Evolutionary conservation across 1,284 basidiomycete genomes (phyloP).

Genomic region (Volvariella volvacea): DNA sequence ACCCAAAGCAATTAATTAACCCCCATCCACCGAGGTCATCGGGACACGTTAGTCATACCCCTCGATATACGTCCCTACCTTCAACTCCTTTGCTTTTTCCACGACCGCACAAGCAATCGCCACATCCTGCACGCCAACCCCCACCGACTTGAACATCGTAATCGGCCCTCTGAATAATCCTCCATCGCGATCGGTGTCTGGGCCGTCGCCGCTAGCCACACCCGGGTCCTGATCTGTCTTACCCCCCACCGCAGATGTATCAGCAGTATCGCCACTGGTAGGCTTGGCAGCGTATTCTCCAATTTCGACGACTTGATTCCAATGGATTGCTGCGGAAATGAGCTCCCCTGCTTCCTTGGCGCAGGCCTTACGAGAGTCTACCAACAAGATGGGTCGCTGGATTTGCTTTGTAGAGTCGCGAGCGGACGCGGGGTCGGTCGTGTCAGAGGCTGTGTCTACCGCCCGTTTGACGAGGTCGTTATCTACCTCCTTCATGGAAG

Average conservation of each 20-base stretch:
- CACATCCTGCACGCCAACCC: slow-evolving; percentile 71
- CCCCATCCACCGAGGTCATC: neutral
- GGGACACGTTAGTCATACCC: slow-evolving; percentile 15
- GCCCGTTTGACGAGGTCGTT: slow-evolving; percentile 42
- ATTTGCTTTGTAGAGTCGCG: neutral
- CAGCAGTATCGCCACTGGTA: neutral
- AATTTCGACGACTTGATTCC: slow-evolving; percentile 45
- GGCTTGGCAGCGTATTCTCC: slow-evolving; percentile 43
- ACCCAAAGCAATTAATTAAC: too few species aligned
- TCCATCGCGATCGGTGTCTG: slow-evolving; percentile 19
- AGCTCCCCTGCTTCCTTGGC: slow-evolving; percentile 73
- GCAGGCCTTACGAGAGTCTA: slow-evolving; percentile 71
- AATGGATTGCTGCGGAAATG: slow-evolving; percentile 39
- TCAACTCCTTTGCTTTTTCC: slow-evolving; percentile 26
- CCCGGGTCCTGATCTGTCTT: too few species aligned
- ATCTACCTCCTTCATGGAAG: slow-evolving; percentile 74
- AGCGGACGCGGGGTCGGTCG: neutral
- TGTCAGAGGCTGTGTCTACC: too few species aligned
- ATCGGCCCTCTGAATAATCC: slow-evolving; percentile 33
- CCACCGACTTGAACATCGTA: slow-evolving; percentile 77
- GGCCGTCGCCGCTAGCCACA: neutral
- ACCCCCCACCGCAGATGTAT: neutral
- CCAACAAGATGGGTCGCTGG: slow-evolving; percentile 38
- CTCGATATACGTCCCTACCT: slow-evolving; percentile 17
- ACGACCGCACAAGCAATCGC: slow-evolving; percentile 52